Evolutionary conservation across 371 early-diverging fungal genomes (phyloP), one percentile per base, ranked within the genome.

Genomic region (Mycotypha africana): DNA sequence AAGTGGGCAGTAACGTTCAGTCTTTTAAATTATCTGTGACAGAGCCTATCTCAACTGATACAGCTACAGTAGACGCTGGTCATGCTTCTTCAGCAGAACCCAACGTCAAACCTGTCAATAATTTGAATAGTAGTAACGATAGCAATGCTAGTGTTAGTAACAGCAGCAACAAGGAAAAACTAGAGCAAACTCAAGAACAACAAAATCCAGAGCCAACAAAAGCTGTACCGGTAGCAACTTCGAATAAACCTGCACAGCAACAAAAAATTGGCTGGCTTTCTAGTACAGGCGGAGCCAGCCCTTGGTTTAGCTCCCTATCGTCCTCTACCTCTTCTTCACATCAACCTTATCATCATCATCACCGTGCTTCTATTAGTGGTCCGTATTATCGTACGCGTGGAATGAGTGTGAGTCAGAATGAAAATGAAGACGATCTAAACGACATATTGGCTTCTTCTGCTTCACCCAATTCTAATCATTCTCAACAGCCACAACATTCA

Each of bases 331-430:
- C 71, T 1, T 65, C 67, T 10, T 53, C 59, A 12, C n/a, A n/a
- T n/a, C n/a, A n/a, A n/a, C n/a, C n/a, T n/a, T n/a, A n/a, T n/a
- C 65, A 66, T 31, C 70, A 62, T 32, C 65, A 66, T 32, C 74
- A 64, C 35, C 58, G 74, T 39, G 61, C 64, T 6, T 74, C 74
- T 19, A 67, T 74, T 21, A 58, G 67, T 25, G 74, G 74, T 8
- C 74, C 74, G 8, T 74, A 74, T 45, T 74, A 74, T 47, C 70
- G 74, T 31, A 55, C 74, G 14, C 67, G 74, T 31, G 70, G 69
- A 26, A 59, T 67, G 59, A 74, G 74, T 42, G 52, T 74, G 34
- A 62, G 60, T 25, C 64, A 62, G 38, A 42, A 49, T 33, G 74
- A 74, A 38, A 47, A 44, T 12, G 69, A 65, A 28, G 74, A 74